Base-by-base conservation (phyloP, 2,329 filamentous ascomycete species). In the Alternaria alternata region DNA sequence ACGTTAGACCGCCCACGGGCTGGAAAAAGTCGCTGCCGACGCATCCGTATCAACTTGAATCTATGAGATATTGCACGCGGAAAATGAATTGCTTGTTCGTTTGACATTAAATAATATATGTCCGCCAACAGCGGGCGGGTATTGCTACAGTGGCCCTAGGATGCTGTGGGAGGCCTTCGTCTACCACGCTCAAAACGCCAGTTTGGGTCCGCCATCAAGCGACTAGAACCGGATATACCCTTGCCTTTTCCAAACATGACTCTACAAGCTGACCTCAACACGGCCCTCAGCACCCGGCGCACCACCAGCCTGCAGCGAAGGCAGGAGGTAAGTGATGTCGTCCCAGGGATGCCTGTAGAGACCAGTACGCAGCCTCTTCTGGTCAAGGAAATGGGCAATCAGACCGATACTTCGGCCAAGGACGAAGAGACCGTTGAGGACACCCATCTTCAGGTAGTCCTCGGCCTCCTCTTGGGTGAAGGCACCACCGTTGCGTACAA, bases 321-420 rank as follows among this genome's bases (percentile, higher is more conserved):
- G 77, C 61, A 80, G 73, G 49, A 80, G 77, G 73, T 80, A 80
- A 51, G 76, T 78, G 65, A 79, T 78, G 68, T 79, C 75, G 57
- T 78, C 95, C 95, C 95, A 98, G 79, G 95, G 95, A 88, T 97
- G 77, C 65, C 95, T 91, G 91, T 99, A 99, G 69, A 99, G 89
- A 81, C 95, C 95, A 77, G 95, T 99, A 77, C 94, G 91, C 82
- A 99, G 88, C 83, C 95, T 90, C 94, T 99, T 99, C 89, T 99
- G 95, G 85, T 99, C 95, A 75, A 99, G 90, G 88, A 94, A 98
- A 84, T 99, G 95, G 78, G 95, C 95, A 91, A 99, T 99, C 71
- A 99, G 87, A 92, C 95, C 95, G 78, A 99, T 99, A 81, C 89
- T 93, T 79, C 95, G 91, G 78, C 95, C 95, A 63, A 99, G 89